Base-by-base conservation (phyloP, 495 filamentous ascomycete genomes). In the Chaetomidium leptoderma region DNA sequence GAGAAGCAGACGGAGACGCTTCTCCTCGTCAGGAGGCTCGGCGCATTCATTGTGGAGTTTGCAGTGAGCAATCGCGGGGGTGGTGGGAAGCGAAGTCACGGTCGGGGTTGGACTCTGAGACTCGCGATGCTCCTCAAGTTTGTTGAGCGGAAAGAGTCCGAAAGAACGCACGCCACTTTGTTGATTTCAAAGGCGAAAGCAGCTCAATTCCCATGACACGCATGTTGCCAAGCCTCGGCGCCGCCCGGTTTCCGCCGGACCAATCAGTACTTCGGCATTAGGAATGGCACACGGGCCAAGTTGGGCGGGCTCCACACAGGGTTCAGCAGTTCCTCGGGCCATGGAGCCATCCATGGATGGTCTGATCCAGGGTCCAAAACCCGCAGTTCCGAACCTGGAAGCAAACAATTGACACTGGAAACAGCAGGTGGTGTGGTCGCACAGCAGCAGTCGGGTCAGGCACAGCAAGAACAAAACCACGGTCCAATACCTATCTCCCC, bases 221-320 rank as follows among this genome's bases (percentile, higher is more conserved):
- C n/a, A 74, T 74, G 66, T 54, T 55, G 66, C 62, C 66, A 68
- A 69, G 70, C 62, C 49, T 62, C 56, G 55, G 67, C 35, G 23
- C 43, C 10, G 21, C 56, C 70, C 72, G 75, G 63, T 63, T 66
- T 63, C 63, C 59, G 66, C 67, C 61, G 68, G 55, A 19, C 74
- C 75, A 78, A 78, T 76, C 67, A 76, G 44, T 36, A 14, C 27
- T 2, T 4, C 33, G 8, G 26, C 55, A 73, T 74, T 76, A 61
- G 50, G 67, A 61, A 71, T 62, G 60, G 48, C 3, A 14, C 46
- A 23, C 53, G 21, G 37, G 39, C 52, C 52, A 36, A 19, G 11
- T 39, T 1, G 10, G 16, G 19, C 16, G 9, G 44, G 21, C 13
- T 23, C 33, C n/a, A 2, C 27, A n/a, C 35, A 26, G 13, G 21